phyloP scores from a whole-genome alignment of 2,329 filamentous ascomycete genomes.

The Penicillium sp. region DNA sequence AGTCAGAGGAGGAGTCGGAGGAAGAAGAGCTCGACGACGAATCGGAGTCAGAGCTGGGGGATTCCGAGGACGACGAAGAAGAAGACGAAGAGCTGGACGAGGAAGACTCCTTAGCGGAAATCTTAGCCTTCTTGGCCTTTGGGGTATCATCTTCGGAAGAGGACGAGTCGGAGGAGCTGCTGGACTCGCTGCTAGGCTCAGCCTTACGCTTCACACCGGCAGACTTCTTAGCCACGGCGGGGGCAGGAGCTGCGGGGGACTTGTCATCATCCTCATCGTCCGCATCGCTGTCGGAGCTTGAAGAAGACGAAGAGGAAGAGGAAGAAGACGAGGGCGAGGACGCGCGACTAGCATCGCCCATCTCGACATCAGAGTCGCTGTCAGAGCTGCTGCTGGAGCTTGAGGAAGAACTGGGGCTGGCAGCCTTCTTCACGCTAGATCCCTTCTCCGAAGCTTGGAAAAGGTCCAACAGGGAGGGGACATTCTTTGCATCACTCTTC shows the following conservation, averaged over 20 bases:
- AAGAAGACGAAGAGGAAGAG: constrained; percentile 34
- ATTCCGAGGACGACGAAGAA: constrained; percentile 19
- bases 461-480: constrained; percentile 37
- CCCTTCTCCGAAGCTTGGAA: constrained; percentile 20
- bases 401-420: constrained; percentile 19
- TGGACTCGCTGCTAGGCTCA: constrained; percentile 42
- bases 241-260: constrained; percentile 37
- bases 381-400: constrained; percentile 22
- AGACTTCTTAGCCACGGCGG: constrained; percentile 26
- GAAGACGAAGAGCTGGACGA: constrained; percentile 37
- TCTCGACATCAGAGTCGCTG: constrained; percentile 44
- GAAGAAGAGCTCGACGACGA: constrained; percentile 31
- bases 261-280: constrained; percentile 54
- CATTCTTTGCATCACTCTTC: constrained; percentile 26
- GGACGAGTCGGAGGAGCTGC: constrained; percentile 38
- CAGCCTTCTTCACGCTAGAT: constrained; percentile 18
- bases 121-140: constrained; percentile 53
- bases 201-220: constrained; percentile 60
- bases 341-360: constrained; percentile 38
- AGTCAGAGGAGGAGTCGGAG: constrained; percentile 32
- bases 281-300: constrained; percentile 49
- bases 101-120: constrained; percentile 30
- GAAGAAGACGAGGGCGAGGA: constrained; percentile 26
- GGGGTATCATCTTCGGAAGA: constrained; percentile 49
- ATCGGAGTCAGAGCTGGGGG: constrained; percentile 18